Percentiles rank a stretch among this genome's conserved stretches.
Conservation (phyloP, 2,329 filamentous ascomycete species). For the Ophiobolus disseminans region DNA sequence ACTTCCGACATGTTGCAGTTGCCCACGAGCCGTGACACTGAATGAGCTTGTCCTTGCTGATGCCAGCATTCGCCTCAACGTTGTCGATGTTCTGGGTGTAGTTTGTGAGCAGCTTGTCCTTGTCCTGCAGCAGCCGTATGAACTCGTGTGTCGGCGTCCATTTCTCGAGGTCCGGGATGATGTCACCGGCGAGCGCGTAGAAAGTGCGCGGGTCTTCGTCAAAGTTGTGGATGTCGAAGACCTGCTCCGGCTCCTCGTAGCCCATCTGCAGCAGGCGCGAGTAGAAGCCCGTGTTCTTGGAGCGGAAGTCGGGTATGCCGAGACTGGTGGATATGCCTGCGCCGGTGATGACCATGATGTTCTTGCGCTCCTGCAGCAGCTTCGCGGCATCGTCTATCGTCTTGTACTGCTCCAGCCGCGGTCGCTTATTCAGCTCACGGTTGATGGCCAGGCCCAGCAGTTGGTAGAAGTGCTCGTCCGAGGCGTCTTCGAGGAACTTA, state of each 20-base stretch:
- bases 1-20: conserved; percentile 86
- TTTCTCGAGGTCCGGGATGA: conserved; percentile 78
- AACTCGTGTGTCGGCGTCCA: conserved; percentile 95
- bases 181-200: conserved; percentile 89
- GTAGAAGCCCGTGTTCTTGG: conserved; percentile 90
- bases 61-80: conserved; percentile 85
- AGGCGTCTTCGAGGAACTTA: conserved; percentile 71
- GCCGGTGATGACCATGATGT: conserved; percentile 93
- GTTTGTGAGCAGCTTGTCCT: conserved; percentile 90
- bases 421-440: conserved; percentile 80
- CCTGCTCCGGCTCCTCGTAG: conserved; percentile 84
- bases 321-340: conserved; percentile 96
- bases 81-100: conserved; percentile 99
- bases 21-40: conserved; percentile 98
- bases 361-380: conserved; percentile 74
- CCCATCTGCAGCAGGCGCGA: conserved; percentile 81
- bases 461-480: conserved; percentile 77
- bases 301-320: conserved; percentile 96
- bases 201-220: conserved; percentile 85
- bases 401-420: conserved; percentile 81
- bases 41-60: conserved; percentile 80
- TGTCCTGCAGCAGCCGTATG: conserved; percentile 85
- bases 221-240: conserved; percentile 91
- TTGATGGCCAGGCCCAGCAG: conserved; percentile 79
- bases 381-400: conserved; percentile 84